Conservation (phyloP, 495 filamentous ascomycete species). For the Penicillium taxi region DNA sequence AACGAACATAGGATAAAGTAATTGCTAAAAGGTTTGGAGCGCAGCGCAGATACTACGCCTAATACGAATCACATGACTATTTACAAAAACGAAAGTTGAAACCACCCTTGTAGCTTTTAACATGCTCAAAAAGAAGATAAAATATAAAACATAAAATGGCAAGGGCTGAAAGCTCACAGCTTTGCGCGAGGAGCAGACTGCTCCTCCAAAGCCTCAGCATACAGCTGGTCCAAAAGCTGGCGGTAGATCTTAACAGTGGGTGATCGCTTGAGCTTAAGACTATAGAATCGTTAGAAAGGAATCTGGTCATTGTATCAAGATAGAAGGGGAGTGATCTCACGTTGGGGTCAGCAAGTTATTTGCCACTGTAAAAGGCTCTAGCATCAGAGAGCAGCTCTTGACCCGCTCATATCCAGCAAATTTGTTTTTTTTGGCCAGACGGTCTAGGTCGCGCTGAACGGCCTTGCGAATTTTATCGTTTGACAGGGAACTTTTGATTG, state of each 20-base stretch:
- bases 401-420: constrained; percentile 87
- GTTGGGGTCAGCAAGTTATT: constrained; percentile 94
- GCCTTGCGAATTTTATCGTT: constrained; percentile 64
- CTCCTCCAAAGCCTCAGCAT: constrained; percentile 57
- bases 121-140: too few species aligned
- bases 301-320: background rate
- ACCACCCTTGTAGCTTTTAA: too few species aligned
- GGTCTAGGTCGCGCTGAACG: constrained; percentile 71
- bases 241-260: constrained; percentile 75
- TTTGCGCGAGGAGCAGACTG: constrained; percentile 48
- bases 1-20: too few species aligned
- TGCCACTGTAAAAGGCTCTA: constrained; percentile 91
- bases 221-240: constrained; percentile 67
- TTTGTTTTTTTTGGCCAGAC: constrained; percentile 72
- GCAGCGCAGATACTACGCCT: too few species aligned
- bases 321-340: constrained; percentile 49
- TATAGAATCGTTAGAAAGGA: constrained; percentile 38
- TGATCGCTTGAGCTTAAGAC: constrained; percentile 90
- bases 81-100: too few species aligned
- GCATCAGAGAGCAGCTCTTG: constrained; percentile 59
- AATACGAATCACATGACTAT: too few species aligned
- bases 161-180: too few species aligned
- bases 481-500: constrained; percentile 54
- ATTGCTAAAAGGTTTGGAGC: too few species aligned
- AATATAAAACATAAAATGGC: too few species aligned